A percentile compares a stretch with the other conserved stretches of the same genome.
Evolutionary conservation across 2,329 filamentous ascomycete genomes (phyloP).

Genomic region (Colletotrichum lentis): DNA sequence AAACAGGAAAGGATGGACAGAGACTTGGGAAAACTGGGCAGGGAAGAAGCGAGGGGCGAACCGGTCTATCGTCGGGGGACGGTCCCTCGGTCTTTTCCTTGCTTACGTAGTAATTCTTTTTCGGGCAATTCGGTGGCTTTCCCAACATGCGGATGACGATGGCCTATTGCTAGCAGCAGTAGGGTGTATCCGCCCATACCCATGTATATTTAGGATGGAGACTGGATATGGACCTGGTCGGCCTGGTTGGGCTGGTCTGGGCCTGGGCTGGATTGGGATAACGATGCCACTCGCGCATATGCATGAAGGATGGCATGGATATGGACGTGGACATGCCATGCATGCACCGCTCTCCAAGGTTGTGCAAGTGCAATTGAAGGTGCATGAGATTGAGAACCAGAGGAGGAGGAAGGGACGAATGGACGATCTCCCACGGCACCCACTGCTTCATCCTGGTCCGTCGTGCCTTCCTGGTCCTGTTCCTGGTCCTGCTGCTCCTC

Average conservation of each 20-base stretch:
- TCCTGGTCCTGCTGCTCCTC: not conserved
- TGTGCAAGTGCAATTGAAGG: not conserved
- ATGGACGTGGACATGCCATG: not conserved
- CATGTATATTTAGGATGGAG: too few species aligned
- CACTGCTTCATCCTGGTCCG: not conserved
- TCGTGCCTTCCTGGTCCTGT: not conserved
- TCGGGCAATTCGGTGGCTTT: not conserved
- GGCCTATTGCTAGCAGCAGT: too few species aligned
- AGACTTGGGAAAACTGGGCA: not conserved
- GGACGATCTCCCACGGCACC: not conserved
- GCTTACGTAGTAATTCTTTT: not conserved
- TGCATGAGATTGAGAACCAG: too few species aligned
- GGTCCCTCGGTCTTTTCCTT: constrained; percentile 29
- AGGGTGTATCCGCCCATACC: too few species aligned
- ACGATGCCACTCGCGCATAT: not conserved
- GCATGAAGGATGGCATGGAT: not conserved
- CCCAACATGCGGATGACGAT: not conserved
- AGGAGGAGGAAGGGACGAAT: too few species aligned
- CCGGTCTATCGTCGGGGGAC: constrained; percentile 27
- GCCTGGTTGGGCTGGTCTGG: not conserved
- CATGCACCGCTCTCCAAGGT: not conserved
- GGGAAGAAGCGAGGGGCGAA: constrained; percentile 23
- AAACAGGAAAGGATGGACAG: constrained; percentile 26
- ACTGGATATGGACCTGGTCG: not conserved
- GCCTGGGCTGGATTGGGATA: not conserved